Evolutionary conservation across 208 protist species (phyloP).

Genomic region (Wallacemonas sp.): DNA sequence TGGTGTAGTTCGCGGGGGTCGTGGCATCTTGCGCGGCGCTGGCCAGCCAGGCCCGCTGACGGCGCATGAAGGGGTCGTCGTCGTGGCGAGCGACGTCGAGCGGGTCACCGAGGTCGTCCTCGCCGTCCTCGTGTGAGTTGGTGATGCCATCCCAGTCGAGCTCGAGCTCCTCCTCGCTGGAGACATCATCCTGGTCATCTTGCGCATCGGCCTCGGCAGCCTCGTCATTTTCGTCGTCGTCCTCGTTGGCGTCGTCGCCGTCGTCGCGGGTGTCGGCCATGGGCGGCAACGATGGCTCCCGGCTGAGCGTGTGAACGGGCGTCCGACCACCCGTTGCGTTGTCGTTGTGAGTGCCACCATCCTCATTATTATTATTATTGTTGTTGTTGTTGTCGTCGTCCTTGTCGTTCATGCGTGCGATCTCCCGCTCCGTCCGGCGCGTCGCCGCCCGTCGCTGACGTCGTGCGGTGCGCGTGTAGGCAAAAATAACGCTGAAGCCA

Average conservation of each 20-base stretch:
- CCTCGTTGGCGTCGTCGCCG: constrained; percentile 10
- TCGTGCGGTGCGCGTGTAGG: constrained; percentile 36
- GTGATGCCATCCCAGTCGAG: constrained; percentile 1
- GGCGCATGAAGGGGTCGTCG: constrained; percentile 8
- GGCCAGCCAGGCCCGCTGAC: not conserved
- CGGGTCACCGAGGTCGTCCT: not conserved
- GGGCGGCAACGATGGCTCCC: not conserved
- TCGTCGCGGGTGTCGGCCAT: constrained; percentile 10
- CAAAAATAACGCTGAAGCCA: constrained; percentile 43
- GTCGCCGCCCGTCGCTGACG: constrained; percentile 30
- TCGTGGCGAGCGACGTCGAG: not conserved
- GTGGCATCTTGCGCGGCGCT: not conserved
- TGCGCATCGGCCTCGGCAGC: not conserved
- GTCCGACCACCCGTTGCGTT: not conserved
- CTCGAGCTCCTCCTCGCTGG: constrained; percentile 11
- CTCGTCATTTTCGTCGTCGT: constrained; percentile 7
- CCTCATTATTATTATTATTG: no score
- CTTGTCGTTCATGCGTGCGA: constrained; percentile 14
- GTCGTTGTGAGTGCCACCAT: constrained; percentile 5
- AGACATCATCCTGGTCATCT: constrained; percentile 13
- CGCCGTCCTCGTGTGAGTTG: not conserved
- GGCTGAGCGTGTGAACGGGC: not conserved
- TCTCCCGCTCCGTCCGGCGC: constrained; percentile 19
- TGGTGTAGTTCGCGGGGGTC: constrained; percentile 6
- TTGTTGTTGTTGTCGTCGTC: no score